Conservation (phyloP, 2,329 filamentous ascomycete genomes). For the Ophiosphaerella korrae region DNA sequence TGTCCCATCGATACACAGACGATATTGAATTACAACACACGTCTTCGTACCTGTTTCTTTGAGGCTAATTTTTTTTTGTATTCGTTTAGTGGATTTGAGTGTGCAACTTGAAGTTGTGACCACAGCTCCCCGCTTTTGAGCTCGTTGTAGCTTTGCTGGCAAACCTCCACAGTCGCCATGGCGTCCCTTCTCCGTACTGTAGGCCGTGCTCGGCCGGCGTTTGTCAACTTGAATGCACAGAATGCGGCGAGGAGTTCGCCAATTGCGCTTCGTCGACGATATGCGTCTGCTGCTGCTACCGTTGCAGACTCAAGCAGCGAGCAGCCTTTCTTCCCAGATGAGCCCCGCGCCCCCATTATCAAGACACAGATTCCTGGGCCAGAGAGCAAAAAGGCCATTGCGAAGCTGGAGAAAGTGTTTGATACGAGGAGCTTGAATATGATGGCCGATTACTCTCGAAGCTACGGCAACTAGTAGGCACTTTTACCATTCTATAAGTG, state of each 20-base stretch:
- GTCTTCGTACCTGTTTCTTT: background rate
- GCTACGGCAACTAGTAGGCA: constrained; percentile 72
- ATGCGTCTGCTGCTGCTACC: constrained; percentile 40
- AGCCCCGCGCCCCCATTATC: constrained; percentile 61
- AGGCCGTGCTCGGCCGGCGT: constrained; percentile 23
- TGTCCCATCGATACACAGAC: background rate
- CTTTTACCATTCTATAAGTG: too few species aligned
- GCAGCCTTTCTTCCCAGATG: constrained; percentile 62
- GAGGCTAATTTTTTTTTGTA: background rate
- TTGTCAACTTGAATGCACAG: constrained; percentile 21
- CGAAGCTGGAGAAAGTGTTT: constrained; percentile 77
- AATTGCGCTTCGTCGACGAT: constrained; percentile 28
- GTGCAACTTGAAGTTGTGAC: background rate
- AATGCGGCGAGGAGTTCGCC: constrained; percentile 20
- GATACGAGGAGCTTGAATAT: constrained; percentile 82
- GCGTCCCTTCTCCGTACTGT: constrained; percentile 39
- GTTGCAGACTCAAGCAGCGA: constrained; percentile 41
- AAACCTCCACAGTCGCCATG: constrained; percentile 24
- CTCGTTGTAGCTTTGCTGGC: background rate
- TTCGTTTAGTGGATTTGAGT: background rate
- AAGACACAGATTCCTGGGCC: constrained; percentile 74
- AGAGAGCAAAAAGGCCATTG: constrained; percentile 69
- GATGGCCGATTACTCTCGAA: constrained; percentile 47
- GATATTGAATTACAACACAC: background rate
- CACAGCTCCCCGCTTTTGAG: background rate